Percentiles rank a stretch among this genome's conserved stretches.
These are phyloP conservation scores for Fomitiporia mediterranea DNA, from an alignment of 1,284 basidiomycete genomes.

Conservation along the genomic window DNA sequence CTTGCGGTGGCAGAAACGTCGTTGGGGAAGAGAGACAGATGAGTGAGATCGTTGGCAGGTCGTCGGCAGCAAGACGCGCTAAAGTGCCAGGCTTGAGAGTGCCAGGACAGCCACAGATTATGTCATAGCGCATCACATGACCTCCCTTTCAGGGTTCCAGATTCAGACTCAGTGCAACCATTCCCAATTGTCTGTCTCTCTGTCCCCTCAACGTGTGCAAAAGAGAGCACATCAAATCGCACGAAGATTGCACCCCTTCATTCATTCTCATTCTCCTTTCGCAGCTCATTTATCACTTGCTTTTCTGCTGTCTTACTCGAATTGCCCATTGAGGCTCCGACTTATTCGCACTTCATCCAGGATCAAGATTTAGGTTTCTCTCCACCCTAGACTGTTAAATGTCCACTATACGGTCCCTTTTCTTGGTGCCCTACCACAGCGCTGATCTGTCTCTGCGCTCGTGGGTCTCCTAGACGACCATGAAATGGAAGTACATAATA, in stretches of 20 bases:
- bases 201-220: neutral
- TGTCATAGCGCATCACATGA: neutral
- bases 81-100: neutral
- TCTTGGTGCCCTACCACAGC: neutral
- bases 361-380: neutral
- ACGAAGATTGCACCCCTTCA: too few species aligned
- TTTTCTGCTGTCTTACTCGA: neutral
- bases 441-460: neutral
- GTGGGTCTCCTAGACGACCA: conserved; percentile 4
- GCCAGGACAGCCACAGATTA: neutral
- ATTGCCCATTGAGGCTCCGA: neutral
- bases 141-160: conserved; percentile 1
- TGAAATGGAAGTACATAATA: conserved; percentile 4
- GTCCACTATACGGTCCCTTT: neutral
- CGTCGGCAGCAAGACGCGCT: neutral
- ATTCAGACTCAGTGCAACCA: neutral
- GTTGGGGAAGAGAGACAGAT: neutral
- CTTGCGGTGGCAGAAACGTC: neutral
- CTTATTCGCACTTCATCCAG: neutral
- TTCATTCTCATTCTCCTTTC: neutral
- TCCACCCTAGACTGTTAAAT: neutral
- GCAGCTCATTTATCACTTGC: too few species aligned
- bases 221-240: neutral
- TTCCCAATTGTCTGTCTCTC: neutral
- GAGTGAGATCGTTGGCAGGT: neutral